Percentiles rank a stretch among this genome's conserved stretches.
These are phyloP conservation scores for Viola odorata DNA, from an alignment of 345 rosid species.

Conservation along the genomic window DNA sequence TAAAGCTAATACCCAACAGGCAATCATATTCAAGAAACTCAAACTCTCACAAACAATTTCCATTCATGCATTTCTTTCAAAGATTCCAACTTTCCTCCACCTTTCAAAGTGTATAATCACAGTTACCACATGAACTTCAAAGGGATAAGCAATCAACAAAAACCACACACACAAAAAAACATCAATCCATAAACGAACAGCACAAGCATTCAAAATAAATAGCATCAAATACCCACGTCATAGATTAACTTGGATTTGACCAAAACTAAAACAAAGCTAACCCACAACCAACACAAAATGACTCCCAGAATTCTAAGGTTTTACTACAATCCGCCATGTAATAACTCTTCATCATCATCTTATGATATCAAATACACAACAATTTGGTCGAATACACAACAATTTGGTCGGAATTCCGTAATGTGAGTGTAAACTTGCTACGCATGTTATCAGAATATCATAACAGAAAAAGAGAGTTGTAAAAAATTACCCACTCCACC, in stretches of 20 bases:
- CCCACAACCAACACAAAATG: conserved; percentile 3
- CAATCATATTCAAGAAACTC: not conserved
- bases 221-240: conserved; percentile 4
- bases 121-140: conserved; percentile 16
- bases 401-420: conserved; percentile 2
- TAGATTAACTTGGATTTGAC: conserved; percentile 9
- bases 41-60: not conserved
- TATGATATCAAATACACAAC: conserved; percentile 4
- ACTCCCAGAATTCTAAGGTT: not conserved
- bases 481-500: conserved; percentile 21
- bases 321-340: conserved; percentile 14
- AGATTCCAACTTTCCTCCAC: conserved; percentile 6
- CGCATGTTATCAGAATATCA: not conserved
- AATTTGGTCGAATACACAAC: not conserved
- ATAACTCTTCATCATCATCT: conserved; percentile 7
- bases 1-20: not conserved
- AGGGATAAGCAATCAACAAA: not conserved
- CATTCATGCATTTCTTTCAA: not conserved
- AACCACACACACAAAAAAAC: not conserved
- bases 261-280: conserved; percentile 1
- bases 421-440: conserved; percentile 1
- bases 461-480: not conserved
- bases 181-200: conserved; percentile 10
- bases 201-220: conserved; percentile 4
- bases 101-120: conserved; percentile 5